Base-by-base conservation (phyloP, 176 grass and related monocot species). In the Triticum timopheevii region DNA sequence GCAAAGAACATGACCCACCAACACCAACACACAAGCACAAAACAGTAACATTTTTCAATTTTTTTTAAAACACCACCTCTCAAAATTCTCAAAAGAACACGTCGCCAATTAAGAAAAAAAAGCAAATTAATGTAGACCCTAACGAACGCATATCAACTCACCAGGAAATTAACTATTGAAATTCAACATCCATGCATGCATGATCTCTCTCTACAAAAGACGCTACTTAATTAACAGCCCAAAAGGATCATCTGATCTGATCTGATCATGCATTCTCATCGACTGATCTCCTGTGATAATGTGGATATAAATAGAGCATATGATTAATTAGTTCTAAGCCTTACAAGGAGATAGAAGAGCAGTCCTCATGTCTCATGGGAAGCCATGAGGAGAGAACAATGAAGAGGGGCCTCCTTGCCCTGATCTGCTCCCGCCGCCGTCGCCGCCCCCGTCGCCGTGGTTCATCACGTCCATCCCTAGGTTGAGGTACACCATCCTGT, bases 401-500 rank as follows among this genome's bases (percentile, higher is more conserved):
- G 90, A 90, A 4, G 90, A 87, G 3, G 92, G 92, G 1, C 88
- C 87, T 24, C 90, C 92, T 87, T 88, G 89, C 36, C 79, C 58
- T 83, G 73, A 76, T 76, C 94, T 90, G 79, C 87, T 89, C 34
- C 89, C 90, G 45, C 73, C 92, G 22, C 86, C 85, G 13, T 94
- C 54, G 7, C 54, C 54, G 4, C 45, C 92, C 22, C 85, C 88
- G 13, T 83, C 88, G 19, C 76, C 92, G 10, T 97, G 92, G 68
- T 79, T 85, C 85, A 99, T 92, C 89, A 89, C 97, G 49, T 95
- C 97, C 92, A 99, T 96, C 20, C 97, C 94, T 13, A 99, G 89
- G 74, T 99, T 96, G 2, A 99, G 90, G 47, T 99, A 99, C 77
- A 99, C 94, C 94, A 97, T 97, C 47, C 97, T 97, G 20, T 95